Conservation (phyloP, 805 yeast species). For the Candida dendrica region DNA sequence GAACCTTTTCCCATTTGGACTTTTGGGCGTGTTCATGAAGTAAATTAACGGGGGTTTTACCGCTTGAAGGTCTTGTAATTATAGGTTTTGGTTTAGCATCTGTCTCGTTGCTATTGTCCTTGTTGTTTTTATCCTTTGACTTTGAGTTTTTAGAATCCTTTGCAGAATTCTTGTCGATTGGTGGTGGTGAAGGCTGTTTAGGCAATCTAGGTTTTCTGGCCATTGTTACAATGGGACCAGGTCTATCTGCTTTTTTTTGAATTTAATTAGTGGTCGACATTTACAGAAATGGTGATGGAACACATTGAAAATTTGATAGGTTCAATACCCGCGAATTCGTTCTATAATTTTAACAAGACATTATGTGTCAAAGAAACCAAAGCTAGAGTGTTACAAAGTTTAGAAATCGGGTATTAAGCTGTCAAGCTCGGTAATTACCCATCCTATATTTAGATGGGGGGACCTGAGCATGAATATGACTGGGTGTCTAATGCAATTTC, state of each 20-base stretch:
- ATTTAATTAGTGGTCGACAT: neutral
- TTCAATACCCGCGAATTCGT: neutral
- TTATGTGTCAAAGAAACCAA: too few relatives aligned
- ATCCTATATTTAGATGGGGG: too few relatives aligned
- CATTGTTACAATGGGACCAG: neutral
- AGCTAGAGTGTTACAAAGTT: too few relatives aligned
- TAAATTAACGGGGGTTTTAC: constrained; percentile 82
- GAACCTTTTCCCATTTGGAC: constrained; percentile 83
- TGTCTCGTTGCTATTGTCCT: neutral
- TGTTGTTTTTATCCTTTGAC: constrained; percentile 2
- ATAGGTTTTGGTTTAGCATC: neutral
- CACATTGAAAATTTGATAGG: too few relatives aligned
- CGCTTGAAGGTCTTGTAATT: constrained; percentile 30
- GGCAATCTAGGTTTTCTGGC: neutral
- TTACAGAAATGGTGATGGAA: neutral
- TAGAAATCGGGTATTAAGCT: too few relatives aligned
- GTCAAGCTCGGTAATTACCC: too few relatives aligned
- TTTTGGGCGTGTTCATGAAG: constrained; percentile 84
- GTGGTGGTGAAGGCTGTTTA: neutral
- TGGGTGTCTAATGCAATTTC: too few relatives aligned
- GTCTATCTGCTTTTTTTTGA: neutral
- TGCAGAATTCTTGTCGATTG: neutral
- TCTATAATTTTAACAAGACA: too few relatives aligned
- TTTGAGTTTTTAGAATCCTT: neutral
- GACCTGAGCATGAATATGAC: too few relatives aligned